Evolutionary conservation across 805 yeast genomes (phyloP).

Genomic region (Monosporozyma unispora): DNA sequence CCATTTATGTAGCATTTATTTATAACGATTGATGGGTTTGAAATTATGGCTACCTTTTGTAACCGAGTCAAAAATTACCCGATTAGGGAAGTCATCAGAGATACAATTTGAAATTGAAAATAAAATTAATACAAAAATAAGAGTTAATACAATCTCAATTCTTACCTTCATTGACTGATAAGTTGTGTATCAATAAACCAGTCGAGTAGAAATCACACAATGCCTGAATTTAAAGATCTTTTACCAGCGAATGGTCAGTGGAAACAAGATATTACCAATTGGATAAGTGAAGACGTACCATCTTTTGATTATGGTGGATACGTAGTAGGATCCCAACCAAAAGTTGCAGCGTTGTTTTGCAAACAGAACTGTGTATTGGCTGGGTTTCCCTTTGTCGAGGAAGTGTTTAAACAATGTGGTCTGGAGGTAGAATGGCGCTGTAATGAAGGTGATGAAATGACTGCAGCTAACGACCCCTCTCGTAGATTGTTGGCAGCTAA

Average conservation of each 20-base stretch:
- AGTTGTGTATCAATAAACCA: too few relatives aligned
- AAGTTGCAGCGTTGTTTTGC: constrained; percentile 71
- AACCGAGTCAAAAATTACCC: neutral
- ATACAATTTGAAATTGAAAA: neutral
- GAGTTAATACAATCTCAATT: neutral
- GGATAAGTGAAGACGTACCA: constrained; percentile 84
- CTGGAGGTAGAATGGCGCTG: constrained; percentile 63
- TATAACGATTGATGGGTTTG: too few relatives aligned
- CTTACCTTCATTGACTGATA: too few relatives aligned
- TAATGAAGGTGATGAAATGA: constrained; percentile 56
- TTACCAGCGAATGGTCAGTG: constrained; percentile 73
- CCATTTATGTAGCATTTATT: too few relatives aligned
- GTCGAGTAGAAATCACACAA: too few relatives aligned
- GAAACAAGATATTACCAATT: constrained; percentile 68
- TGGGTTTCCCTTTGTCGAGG: constrained; percentile 85
- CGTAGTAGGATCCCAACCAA: constrained; percentile 74
- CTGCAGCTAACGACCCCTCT: constrained; percentile 30
- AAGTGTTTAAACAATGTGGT: constrained; percentile 70
- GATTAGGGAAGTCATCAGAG: neutral
- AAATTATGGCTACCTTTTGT: too few relatives aligned
- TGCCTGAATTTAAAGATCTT: constrained; percentile 38
- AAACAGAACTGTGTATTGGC: constrained; percentile 72
- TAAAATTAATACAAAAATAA: neutral
- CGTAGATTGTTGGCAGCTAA: constrained; percentile 67
- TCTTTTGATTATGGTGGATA: constrained; percentile 90